phyloP scores from a whole-genome alignment of 2,329 filamentous ascomycete species.

The Lasiodiplodia hormozganensis region DNA sequence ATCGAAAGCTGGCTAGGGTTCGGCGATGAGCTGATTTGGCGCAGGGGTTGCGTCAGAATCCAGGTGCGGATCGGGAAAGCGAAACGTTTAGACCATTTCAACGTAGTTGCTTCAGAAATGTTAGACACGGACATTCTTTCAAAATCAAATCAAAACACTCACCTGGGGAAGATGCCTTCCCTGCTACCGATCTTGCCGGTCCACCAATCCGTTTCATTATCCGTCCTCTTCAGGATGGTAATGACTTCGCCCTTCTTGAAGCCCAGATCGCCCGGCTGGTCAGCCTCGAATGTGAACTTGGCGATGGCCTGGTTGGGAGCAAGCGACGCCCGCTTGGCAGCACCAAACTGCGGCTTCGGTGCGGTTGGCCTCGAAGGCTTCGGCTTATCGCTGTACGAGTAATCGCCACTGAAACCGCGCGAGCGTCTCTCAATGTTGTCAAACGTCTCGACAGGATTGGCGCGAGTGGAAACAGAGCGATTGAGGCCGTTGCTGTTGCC shows the following conservation, averaged over 20 bases:
- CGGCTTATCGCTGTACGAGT: slow-evolving; percentile 61
- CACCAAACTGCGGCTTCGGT: slow-evolving; percentile 84
- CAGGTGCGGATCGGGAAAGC: slow-evolving; percentile 3
- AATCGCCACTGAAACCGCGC: slow-evolving; percentile 55
- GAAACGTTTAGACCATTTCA: slow-evolving; percentile 40
- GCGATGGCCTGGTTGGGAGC: slow-evolving; percentile 83
- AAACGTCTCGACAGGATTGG: slow-evolving; percentile 59
- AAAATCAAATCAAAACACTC: slow-evolving; percentile 36
- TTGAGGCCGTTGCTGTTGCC: slow-evolving; percentile 44
- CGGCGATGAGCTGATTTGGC: not conserved
- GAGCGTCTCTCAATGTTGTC: slow-evolving; percentile 49
- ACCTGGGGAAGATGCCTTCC: slow-evolving; percentile 93
- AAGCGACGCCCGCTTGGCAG: slow-evolving; percentile 52
- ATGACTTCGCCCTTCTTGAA: slow-evolving; percentile 99
- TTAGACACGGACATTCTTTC: slow-evolving; percentile 24
- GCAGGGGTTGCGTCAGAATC: slow-evolving; percentile 6
- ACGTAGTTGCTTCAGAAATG: slow-evolving; percentile 47
- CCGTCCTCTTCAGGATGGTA: slow-evolving; percentile 91
- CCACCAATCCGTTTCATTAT: slow-evolving; percentile 97
- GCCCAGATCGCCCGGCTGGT: slow-evolving; percentile 87
- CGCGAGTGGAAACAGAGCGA: slow-evolving; percentile 58
- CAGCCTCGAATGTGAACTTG: slow-evolving; percentile 91
- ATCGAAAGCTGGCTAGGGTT: not conserved
- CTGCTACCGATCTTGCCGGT: slow-evolving; percentile 85
- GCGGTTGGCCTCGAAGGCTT: slow-evolving; percentile 78